Conservation (phyloP, 2,329 filamentous ascomycete species). For the Xylariaceae sp. region DNA sequence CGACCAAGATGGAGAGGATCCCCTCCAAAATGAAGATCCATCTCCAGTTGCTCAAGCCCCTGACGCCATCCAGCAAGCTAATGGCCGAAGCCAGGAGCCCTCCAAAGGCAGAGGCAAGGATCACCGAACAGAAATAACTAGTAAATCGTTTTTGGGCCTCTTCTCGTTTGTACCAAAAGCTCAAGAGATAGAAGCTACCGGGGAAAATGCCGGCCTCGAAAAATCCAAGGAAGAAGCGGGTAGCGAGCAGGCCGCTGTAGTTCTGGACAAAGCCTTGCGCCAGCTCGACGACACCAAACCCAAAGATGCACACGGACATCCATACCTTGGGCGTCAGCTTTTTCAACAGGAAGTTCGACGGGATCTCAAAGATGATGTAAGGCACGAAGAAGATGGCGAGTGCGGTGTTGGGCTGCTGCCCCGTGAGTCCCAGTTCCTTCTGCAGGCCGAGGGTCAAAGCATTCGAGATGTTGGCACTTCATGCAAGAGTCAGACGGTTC, state of each 20-base stretch:
- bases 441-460: conserved; percentile 2
- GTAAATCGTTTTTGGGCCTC: conserved; percentile 58
- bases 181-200: conserved; percentile 55
- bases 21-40: conserved; percentile 62
- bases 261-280: conserved; percentile 46
- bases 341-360: not conserved
- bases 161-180: conserved; percentile 61
- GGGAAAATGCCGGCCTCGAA: conserved; percentile 53
- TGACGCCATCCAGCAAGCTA: conserved; percentile 44
- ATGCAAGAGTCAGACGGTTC: not conserved
- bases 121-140: conserved; percentile 55
- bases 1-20: conserved; percentile 30
- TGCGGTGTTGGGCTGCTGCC: not conserved
- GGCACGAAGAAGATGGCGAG: conserved; percentile 3
- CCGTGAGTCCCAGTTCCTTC: conserved; percentile 1
- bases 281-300: conserved; percentile 50
- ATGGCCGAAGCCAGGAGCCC: conserved; percentile 56
- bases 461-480: conserved; percentile 1
- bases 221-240: conserved; percentile 50
- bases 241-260: conserved; percentile 46
- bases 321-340: not conserved
- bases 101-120: conserved; percentile 59
- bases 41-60: conserved; percentile 54
- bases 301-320: conserved; percentile 10
- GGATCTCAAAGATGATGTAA: not conserved